Base-by-base conservation (phyloP, 2,329 filamentous ascomycete genomes). In the Phialemoniopsis sp. region DNA sequence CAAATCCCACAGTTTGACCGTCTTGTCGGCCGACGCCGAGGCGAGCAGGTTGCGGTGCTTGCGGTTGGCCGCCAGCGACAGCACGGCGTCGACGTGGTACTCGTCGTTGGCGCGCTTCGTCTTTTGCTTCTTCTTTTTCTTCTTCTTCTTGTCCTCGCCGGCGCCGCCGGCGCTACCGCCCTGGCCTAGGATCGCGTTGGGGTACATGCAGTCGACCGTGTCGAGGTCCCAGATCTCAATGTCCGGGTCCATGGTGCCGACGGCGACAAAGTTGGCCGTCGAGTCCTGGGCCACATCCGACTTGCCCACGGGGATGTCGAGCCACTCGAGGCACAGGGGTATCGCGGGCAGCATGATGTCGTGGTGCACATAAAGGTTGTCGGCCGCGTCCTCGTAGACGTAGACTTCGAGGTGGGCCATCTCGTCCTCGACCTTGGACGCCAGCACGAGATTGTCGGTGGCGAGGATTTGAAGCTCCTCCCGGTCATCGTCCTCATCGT, bases 221-320 rank as follows among this genome's bases (percentile, higher is more conserved):
- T 98, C 93, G 38, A 98, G 73, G 58, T 98, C 90, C 93, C 93
- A 98, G 39, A 98, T 82, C 69, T 98, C 93, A 52, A 98, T 98
- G 56, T 98, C 93, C 2, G 93, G 91, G 57, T 97, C 91, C 81
- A 97, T 95, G 5, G 93, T 97, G 41, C 90, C 93, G 29, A 98
- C 80, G 5, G 93, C 93, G 16, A 95, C 90, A 51, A 91, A 96
- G 67, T 95, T 98, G 40, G 87, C 93, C 36, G 74, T 77, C 17
- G 78, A 73, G 47, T 86, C 80, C 45, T 78, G 78, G 32, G 78
- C 76, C 5, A 74, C 66, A 34, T 62, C 68, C 10, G 73, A 64
- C 59, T 89, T 88, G 48, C 86, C 84, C 29, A 95, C 89, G n/a
- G 89, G 85, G 40, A 95, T 75, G 59, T 96, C 88, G 33, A 98